phyloP scores from a whole-genome alignment of 768 basidiomycete genomes.

The Termitomyces sp. region DNA sequence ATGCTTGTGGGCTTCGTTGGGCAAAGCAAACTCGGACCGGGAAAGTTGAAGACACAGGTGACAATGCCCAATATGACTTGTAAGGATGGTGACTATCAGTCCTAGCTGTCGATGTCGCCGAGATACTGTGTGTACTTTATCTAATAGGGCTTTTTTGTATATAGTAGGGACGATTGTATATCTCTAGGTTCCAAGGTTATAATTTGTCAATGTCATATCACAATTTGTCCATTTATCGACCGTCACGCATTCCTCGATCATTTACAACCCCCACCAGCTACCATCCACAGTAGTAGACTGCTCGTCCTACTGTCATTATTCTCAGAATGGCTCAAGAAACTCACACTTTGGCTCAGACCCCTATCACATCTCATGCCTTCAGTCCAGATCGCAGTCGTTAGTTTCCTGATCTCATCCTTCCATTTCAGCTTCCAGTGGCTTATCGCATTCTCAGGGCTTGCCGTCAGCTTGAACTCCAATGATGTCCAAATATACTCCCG shows the following conservation, averaged over 20 bases:
- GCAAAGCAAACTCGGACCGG: conserved; percentile 55
- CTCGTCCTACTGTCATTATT: conserved; percentile 57
- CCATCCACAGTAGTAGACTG: conserved; percentile 76
- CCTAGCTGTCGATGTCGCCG: background rate
- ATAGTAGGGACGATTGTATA: background rate
- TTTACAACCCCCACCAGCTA: background rate
- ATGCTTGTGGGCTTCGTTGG: conserved; percentile 93
- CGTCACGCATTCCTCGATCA: background rate
- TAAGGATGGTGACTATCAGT: background rate
- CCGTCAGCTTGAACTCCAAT: conserved; percentile 85
- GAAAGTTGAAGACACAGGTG: conserved; percentile 30
- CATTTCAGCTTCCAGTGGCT: background rate
- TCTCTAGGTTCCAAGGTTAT: background rate
- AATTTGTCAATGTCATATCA: background rate
- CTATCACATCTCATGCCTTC: conserved; percentile 89
- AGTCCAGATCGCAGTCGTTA: conserved; percentile 81
- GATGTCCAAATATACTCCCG: conserved; percentile 79
- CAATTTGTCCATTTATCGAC: background rate
- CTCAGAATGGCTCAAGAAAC: conserved; percentile 61
- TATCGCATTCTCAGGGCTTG: conserved; percentile 60
- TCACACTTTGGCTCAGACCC: conserved; percentile 71
- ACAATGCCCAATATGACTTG: conserved; percentile 1
- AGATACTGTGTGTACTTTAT: background rate
- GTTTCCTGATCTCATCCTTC: conserved; percentile 22
- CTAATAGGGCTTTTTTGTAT: background rate